phyloP scores from a whole-genome alignment of 352 stramenopile genomes.

The Phytophthora chlamydospora region DNA sequence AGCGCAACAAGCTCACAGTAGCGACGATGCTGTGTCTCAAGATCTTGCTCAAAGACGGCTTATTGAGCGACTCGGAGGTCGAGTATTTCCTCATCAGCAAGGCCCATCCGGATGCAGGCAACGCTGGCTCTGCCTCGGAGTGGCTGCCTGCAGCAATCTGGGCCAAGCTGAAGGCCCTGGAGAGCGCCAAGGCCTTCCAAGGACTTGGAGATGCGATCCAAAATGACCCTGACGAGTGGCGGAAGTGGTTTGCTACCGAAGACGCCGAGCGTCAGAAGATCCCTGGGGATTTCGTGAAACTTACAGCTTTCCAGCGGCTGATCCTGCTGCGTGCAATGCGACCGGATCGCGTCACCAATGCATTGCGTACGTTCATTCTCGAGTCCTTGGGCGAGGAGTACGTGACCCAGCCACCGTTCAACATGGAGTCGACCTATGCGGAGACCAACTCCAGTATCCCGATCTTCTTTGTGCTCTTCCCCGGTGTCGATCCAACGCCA shows the following conservation, averaged over 20 bases:
- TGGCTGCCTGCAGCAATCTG: slow-evolving; percentile 93
- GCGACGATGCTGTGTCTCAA: slow-evolving; percentile 95
- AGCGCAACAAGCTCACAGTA: slow-evolving; percentile 95
- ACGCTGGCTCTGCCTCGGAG: slow-evolving; percentile 92
- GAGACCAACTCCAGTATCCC: slow-evolving; percentile 93
- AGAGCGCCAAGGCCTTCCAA: slow-evolving; percentile 89
- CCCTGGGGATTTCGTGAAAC: slow-evolving; percentile 92
- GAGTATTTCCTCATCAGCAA: slow-evolving; percentile 92
- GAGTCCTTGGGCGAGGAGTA: slow-evolving; percentile 91
- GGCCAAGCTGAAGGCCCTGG: slow-evolving; percentile 93
- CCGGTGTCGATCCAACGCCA: slow-evolving; percentile 94
- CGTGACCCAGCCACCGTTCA: slow-evolving; percentile 92
- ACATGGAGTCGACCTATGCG: slow-evolving; percentile 91
- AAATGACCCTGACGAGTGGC: slow-evolving; percentile 96
- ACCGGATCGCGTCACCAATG: slow-evolving; percentile 95
- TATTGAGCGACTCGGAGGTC: slow-evolving; percentile 88
- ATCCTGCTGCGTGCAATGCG: slow-evolving; percentile 93
- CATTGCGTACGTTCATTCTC: slow-evolving; percentile 91
- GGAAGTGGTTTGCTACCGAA: slow-evolving; percentile 96
- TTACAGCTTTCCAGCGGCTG: slow-evolving; percentile 83
- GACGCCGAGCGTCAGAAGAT: slow-evolving; percentile 94
- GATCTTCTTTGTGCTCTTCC: slow-evolving; percentile 96
- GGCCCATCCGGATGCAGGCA: slow-evolving; percentile 87
- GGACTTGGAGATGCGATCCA: slow-evolving; percentile 96
- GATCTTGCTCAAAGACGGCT: slow-evolving; percentile 91